These are phyloP conservation scores for Candida stauntonica DNA, from an alignment of 805 yeast species.

Conservation along the genomic window DNA sequence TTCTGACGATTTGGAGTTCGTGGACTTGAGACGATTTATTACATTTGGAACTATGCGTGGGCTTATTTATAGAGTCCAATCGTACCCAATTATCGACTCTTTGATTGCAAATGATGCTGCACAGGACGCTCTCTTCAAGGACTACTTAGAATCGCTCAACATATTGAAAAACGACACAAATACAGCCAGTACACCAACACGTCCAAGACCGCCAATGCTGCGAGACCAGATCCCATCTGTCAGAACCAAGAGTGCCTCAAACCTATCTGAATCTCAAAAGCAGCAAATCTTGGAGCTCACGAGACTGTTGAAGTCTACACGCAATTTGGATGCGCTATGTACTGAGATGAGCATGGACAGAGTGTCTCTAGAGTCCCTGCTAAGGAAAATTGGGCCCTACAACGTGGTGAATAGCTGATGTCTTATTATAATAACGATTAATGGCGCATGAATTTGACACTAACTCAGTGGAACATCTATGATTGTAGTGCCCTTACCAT, in stretches of 20 bases:
- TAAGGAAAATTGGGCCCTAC: slow-evolving; percentile 48
- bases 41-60: slow-evolving; percentile 85
- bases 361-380: slow-evolving; percentile 45
- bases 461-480: no score
- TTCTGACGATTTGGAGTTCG: slow-evolving; percentile 46
- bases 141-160: slow-evolving; percentile 7
- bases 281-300: slow-evolving; percentile 15
- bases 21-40: slow-evolving; percentile 81
- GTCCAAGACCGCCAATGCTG: background rate
- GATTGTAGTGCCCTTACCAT: no score
- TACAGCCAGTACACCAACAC: background rate
- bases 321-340: slow-evolving; percentile 62
- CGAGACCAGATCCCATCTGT: no score
- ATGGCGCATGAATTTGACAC: no score
- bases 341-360: slow-evolving; percentile 60
- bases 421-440: no score
- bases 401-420: slow-evolving; percentile 37
- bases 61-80: slow-evolving; percentile 71
- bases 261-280: slow-evolving; percentile 15
- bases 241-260: slow-evolving; percentile 7
- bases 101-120: slow-evolving; percentile 17
- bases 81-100: slow-evolving; percentile 50
- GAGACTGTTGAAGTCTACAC: slow-evolving; percentile 45
- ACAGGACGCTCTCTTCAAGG: slow-evolving; percentile 14
- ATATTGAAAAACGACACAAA: background rate